Base-by-base conservation (phyloP, 371 early-diverging fungal genomes). In the Capniomyces stellatus region DNA sequence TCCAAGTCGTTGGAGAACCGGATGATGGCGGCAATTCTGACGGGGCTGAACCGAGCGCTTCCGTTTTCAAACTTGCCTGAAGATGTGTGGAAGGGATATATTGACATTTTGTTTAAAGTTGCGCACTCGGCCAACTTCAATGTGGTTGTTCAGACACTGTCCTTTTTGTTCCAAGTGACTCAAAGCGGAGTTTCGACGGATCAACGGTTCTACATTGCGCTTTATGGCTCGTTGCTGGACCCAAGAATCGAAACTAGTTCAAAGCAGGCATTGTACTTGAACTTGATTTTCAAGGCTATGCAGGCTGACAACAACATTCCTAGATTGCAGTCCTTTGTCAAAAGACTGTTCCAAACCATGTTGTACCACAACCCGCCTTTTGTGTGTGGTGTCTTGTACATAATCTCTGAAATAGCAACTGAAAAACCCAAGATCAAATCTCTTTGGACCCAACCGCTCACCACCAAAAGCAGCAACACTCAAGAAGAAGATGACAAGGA, bases 41-140 rank as follows among this genome's bases (percentile, higher is more conserved):
- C 94, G 0, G 97, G 97, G 57, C 80, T 96, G 31, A 92, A 93
- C 61, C 88, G 97, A 44, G 90, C 92, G 10, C 87, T 92, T 68
- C 93, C 92, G 22, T 96, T 82, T 63, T 75, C 90, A 30, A 75
- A 85, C 59, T 70, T 92, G 19, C 77, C 81, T 1, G 82, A 83
- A 58, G 72, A 71, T n/a, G 74, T 75, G 65, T 82, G 80, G 59
- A 79, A 89, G 48, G 73, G 76, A 39, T 85, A 93, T 66, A 69
- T 92, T 58, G 76, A 89, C 56, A 78, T 79, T 25, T 71, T 96
- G 30, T 94, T 89, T 77, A 80, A 73, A 46, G 81, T 94, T 48
- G 77, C 85, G 13, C 90, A 93, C 59, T 72, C 82, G 15, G 82
- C 82, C 43, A 82, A 80, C 23, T 94, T 96, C 64, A 87, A 85